These are phyloP conservation scores for Gymnopilus dilepis DNA, from an alignment of 768 basidiomycete species.

Conservation along the genomic window DNA sequence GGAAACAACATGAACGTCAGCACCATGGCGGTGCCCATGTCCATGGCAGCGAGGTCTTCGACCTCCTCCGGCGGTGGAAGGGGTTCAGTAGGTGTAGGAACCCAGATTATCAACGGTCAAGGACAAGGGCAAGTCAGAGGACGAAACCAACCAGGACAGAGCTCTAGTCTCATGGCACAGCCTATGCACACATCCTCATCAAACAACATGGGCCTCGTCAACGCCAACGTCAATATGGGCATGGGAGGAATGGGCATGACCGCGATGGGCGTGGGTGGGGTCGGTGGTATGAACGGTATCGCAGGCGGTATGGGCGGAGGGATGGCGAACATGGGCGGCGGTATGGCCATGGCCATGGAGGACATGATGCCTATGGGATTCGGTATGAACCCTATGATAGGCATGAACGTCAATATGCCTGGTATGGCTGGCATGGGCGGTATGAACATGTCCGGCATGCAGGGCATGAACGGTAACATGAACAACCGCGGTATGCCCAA, in stretches of 20 bases:
- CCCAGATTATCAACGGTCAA: background rate
- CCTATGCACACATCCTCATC: conserved; percentile 11
- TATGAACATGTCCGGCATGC: conserved; percentile 6
- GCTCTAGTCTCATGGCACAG: background rate
- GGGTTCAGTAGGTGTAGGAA: background rate
- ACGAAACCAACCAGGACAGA: background rate
- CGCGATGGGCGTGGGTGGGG: conserved; percentile 12
- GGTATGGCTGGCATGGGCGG: conserved; percentile 5
- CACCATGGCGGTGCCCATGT: conserved; percentile 3
- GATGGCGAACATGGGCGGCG: conserved; percentile 23
- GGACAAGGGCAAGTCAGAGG: background rate
- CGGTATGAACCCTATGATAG: conserved; percentile 8
- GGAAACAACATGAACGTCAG: background rate
- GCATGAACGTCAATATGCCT: conserved; percentile 7
- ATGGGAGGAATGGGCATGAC: conserved; percentile 24
- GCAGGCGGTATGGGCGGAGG: conserved; percentile 29
- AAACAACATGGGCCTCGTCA: conserved; percentile 15
- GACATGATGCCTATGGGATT: conserved; percentile 22
- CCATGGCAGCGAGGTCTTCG: background rate
- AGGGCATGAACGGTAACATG: background rate
- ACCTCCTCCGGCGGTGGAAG: background rate
- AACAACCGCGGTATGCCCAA: background rate
- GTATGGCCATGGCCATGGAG: conserved; percentile 13
- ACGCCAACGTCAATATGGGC: conserved; percentile 20
- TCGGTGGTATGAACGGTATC: conserved; percentile 24